Evolutionary conservation across 2,329 filamentous ascomycete species (phyloP), one percentile per base, ranked within the genome.

Genomic region (Amesomyces nigricolor): DNA sequence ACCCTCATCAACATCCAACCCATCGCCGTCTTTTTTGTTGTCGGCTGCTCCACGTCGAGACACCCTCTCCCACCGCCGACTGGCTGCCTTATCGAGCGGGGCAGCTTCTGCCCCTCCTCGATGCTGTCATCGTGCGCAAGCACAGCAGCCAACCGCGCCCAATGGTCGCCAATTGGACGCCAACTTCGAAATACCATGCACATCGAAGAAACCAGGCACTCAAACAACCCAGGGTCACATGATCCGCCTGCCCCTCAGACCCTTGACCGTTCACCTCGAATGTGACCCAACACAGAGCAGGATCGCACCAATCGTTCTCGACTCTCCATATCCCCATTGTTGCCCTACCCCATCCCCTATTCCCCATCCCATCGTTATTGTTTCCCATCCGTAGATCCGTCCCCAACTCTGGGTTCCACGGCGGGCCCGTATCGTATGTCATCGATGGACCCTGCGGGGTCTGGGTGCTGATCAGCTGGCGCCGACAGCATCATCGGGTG

Each of bases 71-170:
- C 32, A 35, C 9, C 32, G 11, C 32, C 11, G 9, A 22, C 10
- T 19, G 40, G 40, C 43, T 30, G 26, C 22, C 43, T 44, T 35
- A 43, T 44, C 54, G 47, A 53, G 57, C 57, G 57, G 57, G 57
- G 57, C 53, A 51, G 26, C 13, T 50, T 26, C 19, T 60, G 52
- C 58, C 56, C 58, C 58, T 60, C 56, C 49, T 50, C 52, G 29
- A 58, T 58, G 58, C 40, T 60, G 58, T 58, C 58, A 58, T 60
- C 56, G 47, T 58, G 56, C 56, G 30, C 48, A 37, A 19, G 43
- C 47, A 40, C 5, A 53, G 43, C 43, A 56, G 50, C 30, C 17
- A 53, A 32, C 47, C 43, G 38, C 44, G 16, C 37, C 39, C 38
- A 38, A 43, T 32, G n/a, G 17, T 51, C 53, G 35, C 56, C 40